Evolutionary conservation across 208 protist species (phyloP).

Genomic region (Acanthamoeba castellanii): DNA sequence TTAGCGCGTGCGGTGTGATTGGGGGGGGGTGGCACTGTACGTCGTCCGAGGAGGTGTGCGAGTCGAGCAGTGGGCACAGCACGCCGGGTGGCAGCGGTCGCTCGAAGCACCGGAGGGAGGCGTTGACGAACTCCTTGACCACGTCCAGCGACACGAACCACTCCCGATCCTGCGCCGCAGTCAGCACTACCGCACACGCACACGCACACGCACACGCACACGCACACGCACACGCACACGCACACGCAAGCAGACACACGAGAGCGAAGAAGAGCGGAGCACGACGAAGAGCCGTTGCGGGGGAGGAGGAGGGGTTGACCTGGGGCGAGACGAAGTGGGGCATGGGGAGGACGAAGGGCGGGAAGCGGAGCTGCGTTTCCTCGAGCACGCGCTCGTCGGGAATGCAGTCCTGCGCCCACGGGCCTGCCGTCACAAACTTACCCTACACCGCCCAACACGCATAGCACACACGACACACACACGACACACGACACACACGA

Average conservation of each 20-base stretch:
- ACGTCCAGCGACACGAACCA: slow-evolving; percentile 8
- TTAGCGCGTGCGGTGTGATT: no score
- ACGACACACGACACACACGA: no score
- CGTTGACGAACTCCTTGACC: background rate
- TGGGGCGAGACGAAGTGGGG: background rate
- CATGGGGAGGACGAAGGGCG: slow-evolving; percentile 38
- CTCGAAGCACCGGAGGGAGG: slow-evolving; percentile 8
- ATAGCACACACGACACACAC: no score
- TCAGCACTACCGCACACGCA: no score
- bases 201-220: no score
- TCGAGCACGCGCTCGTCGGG: slow-evolving; percentile 1
- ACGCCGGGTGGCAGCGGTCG: background rate
- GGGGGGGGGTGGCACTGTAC: no score
- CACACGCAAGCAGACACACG: no score
- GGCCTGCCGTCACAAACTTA: background rate
- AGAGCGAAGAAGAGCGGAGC: background rate
- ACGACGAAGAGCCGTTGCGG: background rate
- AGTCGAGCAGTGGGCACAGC: slow-evolving; percentile 1
- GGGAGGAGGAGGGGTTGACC: background rate
- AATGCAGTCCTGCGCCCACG: slow-evolving; percentile 42
- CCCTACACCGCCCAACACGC: background rate
- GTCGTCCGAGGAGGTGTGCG: background rate
- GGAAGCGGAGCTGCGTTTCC: slow-evolving; percentile 45
- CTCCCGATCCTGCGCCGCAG: background rate
- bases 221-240: no score